Evolutionary conservation across 495 filamentous ascomycete genomes (phyloP), one percentile per base, ranked within the genome.

Genomic region (Penicillium parvum): DNA sequence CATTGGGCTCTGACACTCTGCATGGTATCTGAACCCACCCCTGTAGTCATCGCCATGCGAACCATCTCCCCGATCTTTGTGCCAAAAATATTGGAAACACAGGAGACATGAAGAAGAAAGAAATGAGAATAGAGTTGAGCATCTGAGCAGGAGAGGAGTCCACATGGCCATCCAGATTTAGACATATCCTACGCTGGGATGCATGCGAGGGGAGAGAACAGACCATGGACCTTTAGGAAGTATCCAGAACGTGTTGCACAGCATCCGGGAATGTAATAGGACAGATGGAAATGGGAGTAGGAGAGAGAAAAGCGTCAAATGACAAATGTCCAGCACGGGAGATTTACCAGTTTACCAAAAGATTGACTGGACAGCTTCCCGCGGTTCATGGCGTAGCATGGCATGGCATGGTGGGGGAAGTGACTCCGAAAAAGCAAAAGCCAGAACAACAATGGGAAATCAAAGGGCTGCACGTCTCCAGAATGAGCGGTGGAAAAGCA

Each of bases 201-300:
- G 19, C 16, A 27, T 34, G 7, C 10, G 15, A 36, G 30, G 8
- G 17, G 32, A 22, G 21, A n/a, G 27, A 14, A 32, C 17, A 35
- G 20, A 41, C 44, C 41, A 44, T 52, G 37, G 49, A 18, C 20
- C 32, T 29, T 16, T 39, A 18, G 16, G 26, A 40, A 18, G 15
- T 32, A 32, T 30, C 19, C 25, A 22, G 28, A 12, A 32, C 25
- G 23, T 26, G 41, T 36, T 35, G 34, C 29, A 39, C 38, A 37
- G 27, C 20, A 43, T 28, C 52, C 49, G 49, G 49, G 45, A 43
- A 50, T 53, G 45, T 12, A 33, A 45, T 48, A 17, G 52, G 28
- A 41, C 37, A 18, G 23, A 50, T 53, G 9, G 16, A 30, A 53
- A 56, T 47, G 12, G 1, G 7, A n/a, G n/a, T 4, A 17, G 10